Conservation (phyloP, 2,329 filamentous ascomycete genomes). For the Plenodomus tracheiphilus region DNA sequence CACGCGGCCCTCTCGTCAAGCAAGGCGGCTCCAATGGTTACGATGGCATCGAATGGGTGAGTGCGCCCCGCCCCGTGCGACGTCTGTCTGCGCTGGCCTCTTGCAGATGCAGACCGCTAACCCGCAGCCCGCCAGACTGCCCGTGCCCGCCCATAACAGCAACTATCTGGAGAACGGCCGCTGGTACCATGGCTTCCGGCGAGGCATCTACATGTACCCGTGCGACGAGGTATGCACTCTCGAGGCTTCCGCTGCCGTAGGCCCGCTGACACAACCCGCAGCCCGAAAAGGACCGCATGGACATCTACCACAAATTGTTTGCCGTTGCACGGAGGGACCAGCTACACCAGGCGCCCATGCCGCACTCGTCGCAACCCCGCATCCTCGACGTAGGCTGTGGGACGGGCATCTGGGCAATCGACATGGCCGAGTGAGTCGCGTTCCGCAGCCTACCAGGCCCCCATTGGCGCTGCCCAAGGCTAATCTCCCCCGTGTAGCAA, state of each 20-base stretch:
- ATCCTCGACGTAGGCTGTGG: constrained; percentile 76
- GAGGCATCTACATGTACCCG: constrained; percentile 73
- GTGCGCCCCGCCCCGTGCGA: constrained; percentile 43
- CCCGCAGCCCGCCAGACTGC: constrained; percentile 31
- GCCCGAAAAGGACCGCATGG: constrained; percentile 75
- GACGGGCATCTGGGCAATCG: constrained; percentile 89
- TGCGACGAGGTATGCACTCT: constrained; percentile 67
- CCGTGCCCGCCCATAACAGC: constrained; percentile 46
- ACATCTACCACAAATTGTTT: constrained; percentile 81
- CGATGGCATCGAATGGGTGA: constrained; percentile 51
- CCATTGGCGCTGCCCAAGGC: constrained; percentile 18
- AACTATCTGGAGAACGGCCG: constrained; percentile 68
- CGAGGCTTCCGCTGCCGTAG: not conserved
- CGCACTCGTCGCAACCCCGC: constrained; percentile 47
- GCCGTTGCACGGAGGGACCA: constrained; percentile 62
- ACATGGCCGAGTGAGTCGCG: constrained; percentile 72
- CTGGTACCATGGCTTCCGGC: constrained; percentile 68
- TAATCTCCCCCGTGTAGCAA: constrained; percentile 47
- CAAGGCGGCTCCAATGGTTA: constrained; percentile 45
- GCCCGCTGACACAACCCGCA: constrained; percentile 41
- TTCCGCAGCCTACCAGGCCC: no score
- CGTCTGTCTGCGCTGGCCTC: constrained; percentile 12
- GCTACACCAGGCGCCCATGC: constrained; percentile 51
- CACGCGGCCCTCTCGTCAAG: constrained; percentile 24
- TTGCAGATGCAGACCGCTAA: constrained; percentile 5